phyloP scores from a whole-genome alignment of 139 green algal genomes.

The Astrephomene gubernaculifera region DNA sequence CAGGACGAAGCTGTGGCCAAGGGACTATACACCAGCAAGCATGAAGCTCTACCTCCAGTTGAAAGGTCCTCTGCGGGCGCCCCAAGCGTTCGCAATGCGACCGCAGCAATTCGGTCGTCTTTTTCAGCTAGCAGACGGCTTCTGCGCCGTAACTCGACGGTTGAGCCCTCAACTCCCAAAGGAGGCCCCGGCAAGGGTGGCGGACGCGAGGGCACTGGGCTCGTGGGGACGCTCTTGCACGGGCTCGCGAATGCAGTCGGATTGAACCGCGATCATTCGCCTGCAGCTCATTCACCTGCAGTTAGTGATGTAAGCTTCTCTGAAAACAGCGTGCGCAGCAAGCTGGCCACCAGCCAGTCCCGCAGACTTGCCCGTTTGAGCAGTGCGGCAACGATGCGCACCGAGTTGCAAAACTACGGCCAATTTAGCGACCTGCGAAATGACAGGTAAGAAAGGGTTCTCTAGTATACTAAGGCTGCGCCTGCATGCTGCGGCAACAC shows the following conservation, averaged over 20 bases:
- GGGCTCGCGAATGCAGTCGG: slow-evolving; percentile 7
- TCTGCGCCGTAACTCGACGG: too few relatives aligned
- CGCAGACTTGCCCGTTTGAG: slow-evolving; percentile 1
- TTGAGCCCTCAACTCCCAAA: too few relatives aligned
- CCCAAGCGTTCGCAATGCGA: too few relatives aligned
- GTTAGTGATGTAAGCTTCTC: not conserved
- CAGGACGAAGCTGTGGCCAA: too few relatives aligned
- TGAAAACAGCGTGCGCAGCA: not conserved
- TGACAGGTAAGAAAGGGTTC: slow-evolving; percentile 13
- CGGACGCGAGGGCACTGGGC: not conserved
- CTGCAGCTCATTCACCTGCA: too few relatives aligned
- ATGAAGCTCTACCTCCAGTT: too few relatives aligned
- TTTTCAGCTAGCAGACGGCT: too few relatives aligned
- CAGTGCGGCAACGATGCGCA: slow-evolving; percentile 26
- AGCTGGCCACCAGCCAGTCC: not conserved
- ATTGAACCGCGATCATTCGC: not conserved
- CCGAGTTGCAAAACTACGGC: not conserved
- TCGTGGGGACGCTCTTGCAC: slow-evolving; percentile 9
- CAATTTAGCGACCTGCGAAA: slow-evolving; percentile 36
- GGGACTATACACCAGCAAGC: too few relatives aligned
- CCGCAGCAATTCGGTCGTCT: too few relatives aligned
- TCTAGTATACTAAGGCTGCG: too few relatives aligned
- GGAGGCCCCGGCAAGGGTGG: not conserved
- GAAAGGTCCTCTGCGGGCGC: too few relatives aligned
- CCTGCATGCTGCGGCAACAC: too few relatives aligned